Conservation (phyloP, 768 basidiomycete species). For the Russula brevipes region DNA sequence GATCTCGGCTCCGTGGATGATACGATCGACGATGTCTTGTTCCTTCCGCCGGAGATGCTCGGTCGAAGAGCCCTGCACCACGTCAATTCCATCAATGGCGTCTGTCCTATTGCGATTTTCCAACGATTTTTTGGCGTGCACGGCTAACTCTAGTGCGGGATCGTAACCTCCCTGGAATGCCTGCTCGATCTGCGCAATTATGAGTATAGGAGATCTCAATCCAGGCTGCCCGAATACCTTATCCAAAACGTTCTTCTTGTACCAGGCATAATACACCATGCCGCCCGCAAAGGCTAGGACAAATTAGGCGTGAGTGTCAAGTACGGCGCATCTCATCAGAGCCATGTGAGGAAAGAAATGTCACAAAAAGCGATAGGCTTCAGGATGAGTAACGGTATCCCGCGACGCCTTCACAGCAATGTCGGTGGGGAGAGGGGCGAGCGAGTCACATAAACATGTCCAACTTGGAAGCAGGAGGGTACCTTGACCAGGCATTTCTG, state of each 20-base stretch:
- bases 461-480: neutral
- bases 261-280: conserved; percentile 68
- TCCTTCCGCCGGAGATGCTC: conserved; percentile 66
- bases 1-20: conserved; percentile 66
- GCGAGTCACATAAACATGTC: neutral
- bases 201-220: neutral
- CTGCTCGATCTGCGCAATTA: conserved; percentile 53
- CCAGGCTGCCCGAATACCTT: conserved; percentile 45
- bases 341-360: neutral
- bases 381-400: neutral
- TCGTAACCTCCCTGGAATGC: conserved; percentile 80
- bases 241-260: conserved; percentile 74
- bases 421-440: neutral
- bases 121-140: conserved; percentile 35
- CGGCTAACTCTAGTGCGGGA: conserved; percentile 71
- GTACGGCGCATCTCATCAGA: neutral
- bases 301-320: neutral
- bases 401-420: neutral
- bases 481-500: neutral
- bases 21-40: conserved; percentile 69
- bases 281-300: conserved; percentile 62
- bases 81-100: conserved; percentile 32
- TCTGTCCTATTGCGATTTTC: conserved; percentile 29
- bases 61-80: conserved; percentile 45
- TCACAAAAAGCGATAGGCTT: neutral